phyloP scores from a whole-genome alignment of 2,329 filamentous ascomycete species.

The Escovopsis sp. region DNA sequence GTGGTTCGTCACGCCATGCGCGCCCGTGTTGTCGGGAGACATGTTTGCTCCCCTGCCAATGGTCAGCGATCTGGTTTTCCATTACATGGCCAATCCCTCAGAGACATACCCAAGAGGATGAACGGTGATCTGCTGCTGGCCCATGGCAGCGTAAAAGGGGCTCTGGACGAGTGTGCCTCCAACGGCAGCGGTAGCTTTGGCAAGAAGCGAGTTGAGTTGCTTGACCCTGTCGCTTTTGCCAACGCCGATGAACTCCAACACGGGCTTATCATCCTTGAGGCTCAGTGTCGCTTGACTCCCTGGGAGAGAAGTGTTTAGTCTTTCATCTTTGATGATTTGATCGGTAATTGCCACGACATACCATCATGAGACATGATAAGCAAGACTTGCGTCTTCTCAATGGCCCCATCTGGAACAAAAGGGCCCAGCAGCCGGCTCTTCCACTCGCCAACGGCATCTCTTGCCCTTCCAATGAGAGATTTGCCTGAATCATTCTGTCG shows the following conservation, averaged over 20 bases:
- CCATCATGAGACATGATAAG: constrained; percentile 54
- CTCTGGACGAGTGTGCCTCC: constrained; percentile 46
- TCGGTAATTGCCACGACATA: constrained; percentile 11
- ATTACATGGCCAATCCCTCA: neutral
- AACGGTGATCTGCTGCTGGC: constrained; percentile 46
- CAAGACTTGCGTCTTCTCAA: constrained; percentile 48
- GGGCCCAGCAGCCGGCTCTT: constrained; percentile 43
- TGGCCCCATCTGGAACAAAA: constrained; percentile 38
- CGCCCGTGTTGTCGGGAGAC: constrained; percentile 41
- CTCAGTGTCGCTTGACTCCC: constrained; percentile 44
- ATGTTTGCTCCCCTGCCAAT: constrained; percentile 43
- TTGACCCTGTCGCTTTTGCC: constrained; percentile 40
- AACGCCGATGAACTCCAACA: constrained; percentile 45
- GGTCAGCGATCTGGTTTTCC: neutral
- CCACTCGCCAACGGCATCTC: constrained; percentile 11
- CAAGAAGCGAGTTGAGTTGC: constrained; percentile 35
- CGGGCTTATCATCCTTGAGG: constrained; percentile 42
- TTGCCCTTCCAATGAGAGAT: constrained; percentile 1
- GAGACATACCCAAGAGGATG: constrained; percentile 40
- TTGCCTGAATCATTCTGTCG: constrained; percentile 1
- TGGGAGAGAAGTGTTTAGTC: constrained; percentile 8
- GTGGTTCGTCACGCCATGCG: constrained; percentile 46
- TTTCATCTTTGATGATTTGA: rapidly evolving
- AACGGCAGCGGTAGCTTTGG: constrained; percentile 39
- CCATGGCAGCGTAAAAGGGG: constrained; percentile 41